Conservation (phyloP, 2,329 filamentous ascomycete species). For the Dactylonectria estremocensis region DNA sequence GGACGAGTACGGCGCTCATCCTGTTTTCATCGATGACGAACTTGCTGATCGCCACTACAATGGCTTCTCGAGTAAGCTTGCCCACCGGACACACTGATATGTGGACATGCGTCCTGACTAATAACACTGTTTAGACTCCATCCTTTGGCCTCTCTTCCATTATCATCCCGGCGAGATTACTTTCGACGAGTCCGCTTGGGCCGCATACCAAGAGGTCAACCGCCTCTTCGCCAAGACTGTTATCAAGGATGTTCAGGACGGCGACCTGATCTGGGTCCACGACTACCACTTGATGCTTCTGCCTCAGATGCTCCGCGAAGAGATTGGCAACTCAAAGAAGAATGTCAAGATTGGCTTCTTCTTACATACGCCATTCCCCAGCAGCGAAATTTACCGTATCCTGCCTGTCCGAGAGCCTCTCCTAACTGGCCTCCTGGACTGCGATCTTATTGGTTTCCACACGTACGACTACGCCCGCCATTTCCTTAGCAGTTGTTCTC, state of each 20-base stretch:
- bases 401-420: constrained; percentile 93
- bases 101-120: constrained; percentile 21
- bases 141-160: constrained; percentile 98
- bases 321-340: constrained; percentile 84
- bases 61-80: constrained; percentile 88
- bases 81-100: background rate
- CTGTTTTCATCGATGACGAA: constrained; percentile 94
- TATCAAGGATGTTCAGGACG: constrained; percentile 89
- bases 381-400: constrained; percentile 96
- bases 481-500: constrained; percentile 96
- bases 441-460: constrained; percentile 97
- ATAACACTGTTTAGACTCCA: constrained; percentile 76
- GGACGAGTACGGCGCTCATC: constrained; percentile 90
- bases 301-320: constrained; percentile 93
- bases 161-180: constrained; percentile 99
- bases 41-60: constrained; percentile 97
- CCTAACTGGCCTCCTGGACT: constrained; percentile 88
- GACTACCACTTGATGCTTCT: constrained; percentile 99
- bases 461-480: constrained; percentile 99
- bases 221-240: constrained; percentile 91
- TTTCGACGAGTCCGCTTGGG: constrained; percentile 96
- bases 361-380: constrained; percentile 96
- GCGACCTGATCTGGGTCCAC: constrained; percentile 97
- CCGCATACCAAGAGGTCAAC: constrained; percentile 94
- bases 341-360: constrained; percentile 99